Evolutionary conservation across 805 yeast genomes (phyloP).

Genomic region (Hyphopichia homilentoma): DNA sequence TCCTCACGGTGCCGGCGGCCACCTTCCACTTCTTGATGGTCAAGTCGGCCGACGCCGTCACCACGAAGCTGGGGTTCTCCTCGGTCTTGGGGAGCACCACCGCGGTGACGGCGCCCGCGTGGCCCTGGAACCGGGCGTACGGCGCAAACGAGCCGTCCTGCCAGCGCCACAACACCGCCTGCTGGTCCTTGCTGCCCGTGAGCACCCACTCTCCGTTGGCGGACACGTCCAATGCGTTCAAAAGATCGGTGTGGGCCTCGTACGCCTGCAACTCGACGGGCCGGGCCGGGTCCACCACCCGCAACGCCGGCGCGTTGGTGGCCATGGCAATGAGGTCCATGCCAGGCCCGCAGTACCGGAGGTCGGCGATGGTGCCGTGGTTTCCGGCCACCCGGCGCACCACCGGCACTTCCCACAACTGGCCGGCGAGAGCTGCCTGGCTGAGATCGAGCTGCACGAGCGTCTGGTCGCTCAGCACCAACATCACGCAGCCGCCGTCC

Average conservation of each 20-base stretch:
- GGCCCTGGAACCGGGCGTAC: slow-evolving; percentile 75
- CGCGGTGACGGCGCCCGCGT: slow-evolving; percentile 82
- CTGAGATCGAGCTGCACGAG: slow-evolving; percentile 46
- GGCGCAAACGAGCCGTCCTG: slow-evolving; percentile 41
- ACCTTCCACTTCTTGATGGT: slow-evolving; percentile 85
- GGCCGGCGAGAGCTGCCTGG: slow-evolving; percentile 19
- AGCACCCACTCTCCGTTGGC: slow-evolving; percentile 86
- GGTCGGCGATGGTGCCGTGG: slow-evolving; percentile 93
- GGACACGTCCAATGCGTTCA: slow-evolving; percentile 75
- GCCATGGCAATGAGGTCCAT: slow-evolving; percentile 69
- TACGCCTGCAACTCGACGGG: slow-evolving; percentile 61
- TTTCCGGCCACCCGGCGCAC: slow-evolving; percentile 75
- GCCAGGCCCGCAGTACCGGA: slow-evolving; percentile 69
- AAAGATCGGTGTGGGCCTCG: slow-evolving; percentile 83
- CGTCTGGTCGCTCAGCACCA: slow-evolving; percentile 84
- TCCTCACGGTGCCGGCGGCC: slow-evolving; percentile 41
- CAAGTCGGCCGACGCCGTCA: slow-evolving; percentile 83
- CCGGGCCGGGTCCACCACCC: slow-evolving; percentile 63
- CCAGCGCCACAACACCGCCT: slow-evolving; percentile 79
- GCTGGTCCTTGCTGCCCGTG: slow-evolving; percentile 86
- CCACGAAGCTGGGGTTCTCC: slow-evolving; percentile 56
- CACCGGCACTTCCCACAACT: slow-evolving; percentile 33
- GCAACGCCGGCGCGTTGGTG: slow-evolving; percentile 85
- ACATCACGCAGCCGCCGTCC: slow-evolving; percentile 31
- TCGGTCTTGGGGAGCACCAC: slow-evolving; percentile 60